Percentiles rank a stretch among this genome's conserved stretches.
These are phyloP conservation scores for Peronospora farinosa DNA, from an alignment of 352 stramenopile genomes.

Conservation along the genomic window DNA sequence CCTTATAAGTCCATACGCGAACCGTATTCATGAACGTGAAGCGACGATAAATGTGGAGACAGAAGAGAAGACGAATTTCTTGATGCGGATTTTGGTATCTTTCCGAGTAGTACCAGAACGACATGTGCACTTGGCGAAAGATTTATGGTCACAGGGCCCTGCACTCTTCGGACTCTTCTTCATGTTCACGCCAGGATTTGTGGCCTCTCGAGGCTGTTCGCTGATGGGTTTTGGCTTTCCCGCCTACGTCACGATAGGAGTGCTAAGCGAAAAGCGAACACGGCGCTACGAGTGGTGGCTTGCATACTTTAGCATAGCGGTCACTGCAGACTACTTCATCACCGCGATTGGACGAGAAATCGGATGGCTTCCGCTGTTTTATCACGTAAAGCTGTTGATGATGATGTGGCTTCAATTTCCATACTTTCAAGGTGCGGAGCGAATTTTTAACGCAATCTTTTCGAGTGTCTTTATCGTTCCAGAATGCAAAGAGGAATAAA, in stretches of 20 bases:
- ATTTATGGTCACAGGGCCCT: constrained; percentile 74
- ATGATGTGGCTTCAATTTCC: constrained; percentile 89
- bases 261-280: constrained; percentile 64
- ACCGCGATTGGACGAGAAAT: constrained; percentile 46
- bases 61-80: constrained; percentile 51
- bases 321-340: constrained; percentile 66
- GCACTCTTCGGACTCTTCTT: constrained; percentile 75
- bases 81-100: constrained; percentile 61
- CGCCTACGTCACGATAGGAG: constrained; percentile 73
- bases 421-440: constrained; percentile 82
- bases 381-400: constrained; percentile 75
- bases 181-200: constrained; percentile 79
- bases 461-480: constrained; percentile 67
- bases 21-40: constrained; percentile 45
- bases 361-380: constrained; percentile 80
- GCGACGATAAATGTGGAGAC: constrained; percentile 12
- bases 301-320: constrained; percentile 70
- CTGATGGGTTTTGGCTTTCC: constrained; percentile 79
- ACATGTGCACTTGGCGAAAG: constrained; percentile 62
- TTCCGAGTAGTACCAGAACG: constrained; percentile 59
- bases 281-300: constrained; percentile 87
- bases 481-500: constrained; percentile 37
- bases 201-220: constrained; percentile 67
- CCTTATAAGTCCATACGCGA: constrained; percentile 69
- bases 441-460: constrained; percentile 74